A percentile compares a stretch with the other conserved stretches of the same genome.
phyloP scores from a whole-genome alignment of 2,329 filamentous ascomycete genomes.

The Talaromyces sp. region DNA sequence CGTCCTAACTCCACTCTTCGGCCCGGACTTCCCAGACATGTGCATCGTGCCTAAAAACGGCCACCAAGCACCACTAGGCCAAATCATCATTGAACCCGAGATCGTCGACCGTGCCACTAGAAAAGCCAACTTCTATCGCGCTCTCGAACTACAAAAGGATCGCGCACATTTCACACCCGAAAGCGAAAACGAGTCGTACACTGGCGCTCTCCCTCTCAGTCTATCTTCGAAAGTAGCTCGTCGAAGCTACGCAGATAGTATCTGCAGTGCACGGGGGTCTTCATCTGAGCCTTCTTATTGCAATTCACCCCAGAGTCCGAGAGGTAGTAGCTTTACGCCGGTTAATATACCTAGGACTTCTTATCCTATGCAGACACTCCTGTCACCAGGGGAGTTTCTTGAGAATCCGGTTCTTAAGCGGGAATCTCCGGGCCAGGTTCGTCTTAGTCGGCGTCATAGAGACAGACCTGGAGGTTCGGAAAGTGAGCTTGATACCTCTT shows the following conservation, averaged over 20 bases:
- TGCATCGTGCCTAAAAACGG: slow-evolving; percentile 65
- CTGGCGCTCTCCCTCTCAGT: neutral
- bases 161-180: neutral
- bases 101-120: slow-evolving; percentile 58
- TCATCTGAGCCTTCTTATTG: slow-evolving; percentile 39
- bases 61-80: slow-evolving; percentile 58
- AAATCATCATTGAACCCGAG: slow-evolving; percentile 64
- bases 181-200: neutral
- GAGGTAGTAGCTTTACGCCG: slow-evolving; percentile 44
- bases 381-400: neutral
- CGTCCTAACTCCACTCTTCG: slow-evolving; percentile 88
- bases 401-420: neutral
- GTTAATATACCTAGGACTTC: slow-evolving; percentile 44
- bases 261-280: slow-evolving; percentile 46
- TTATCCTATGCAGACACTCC: neutral
- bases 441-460: too few relatives aligned
- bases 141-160: slow-evolving; percentile 29
- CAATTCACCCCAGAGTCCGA: slow-evolving; percentile 44
- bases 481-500: too few relatives aligned
- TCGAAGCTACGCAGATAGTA: slow-evolving; percentile 29
- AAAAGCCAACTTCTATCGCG: slow-evolving; percentile 35
- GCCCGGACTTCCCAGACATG: slow-evolving; percentile 72
- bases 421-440: too few relatives aligned
- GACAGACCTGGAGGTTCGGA: too few relatives aligned
- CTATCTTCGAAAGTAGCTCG: slow-evolving; percentile 24